Percentiles rank a stretch among this genome's conserved stretches.
These are phyloP conservation scores for Diutina sp. DNA, from an alignment of 1,139 yeast genomes.

Conservation along the genomic window DNA sequence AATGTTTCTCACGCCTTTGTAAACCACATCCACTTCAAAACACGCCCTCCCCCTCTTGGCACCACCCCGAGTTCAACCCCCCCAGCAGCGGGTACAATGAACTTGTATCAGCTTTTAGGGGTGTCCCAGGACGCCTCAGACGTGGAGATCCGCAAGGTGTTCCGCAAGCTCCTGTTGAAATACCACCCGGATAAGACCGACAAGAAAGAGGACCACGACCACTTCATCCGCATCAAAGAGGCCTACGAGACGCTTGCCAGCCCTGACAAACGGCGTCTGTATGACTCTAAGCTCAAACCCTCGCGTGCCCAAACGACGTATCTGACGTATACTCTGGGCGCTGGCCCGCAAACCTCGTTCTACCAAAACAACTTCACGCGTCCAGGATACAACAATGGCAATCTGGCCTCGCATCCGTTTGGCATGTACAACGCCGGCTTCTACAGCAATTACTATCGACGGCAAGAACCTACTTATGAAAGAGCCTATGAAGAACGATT, in stretches of 20 bases:
- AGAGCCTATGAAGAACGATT: not conserved
- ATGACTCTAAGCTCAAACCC: not conserved
- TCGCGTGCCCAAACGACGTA: too few species aligned
- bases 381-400: not conserved
- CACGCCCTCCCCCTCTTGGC: not conserved
- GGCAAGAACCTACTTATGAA: not conserved
- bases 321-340: too few species aligned
- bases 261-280: slow-evolving; percentile 6
- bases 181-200: slow-evolving; percentile 91
- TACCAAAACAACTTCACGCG: not conserved
- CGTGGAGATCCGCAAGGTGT: slow-evolving; percentile 66
- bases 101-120: slow-evolving; percentile 25
- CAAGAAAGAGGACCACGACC: slow-evolving; percentile 30
- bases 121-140: slow-evolving; percentile 58
- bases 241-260: slow-evolving; percentile 35
- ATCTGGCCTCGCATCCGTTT: not conserved
- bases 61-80: not conserved
- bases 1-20: not conserved
- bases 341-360: not conserved
- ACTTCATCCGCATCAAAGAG: slow-evolving; percentile 29
- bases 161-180: slow-evolving; percentile 74
- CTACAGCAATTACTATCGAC: not conserved
- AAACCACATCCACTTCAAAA: not conserved
- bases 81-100: slow-evolving; percentile 4
- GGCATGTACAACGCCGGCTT: not conserved